Base-by-base conservation (phyloP, 345 rosid species). In the Hevea brasiliensis region DNA sequence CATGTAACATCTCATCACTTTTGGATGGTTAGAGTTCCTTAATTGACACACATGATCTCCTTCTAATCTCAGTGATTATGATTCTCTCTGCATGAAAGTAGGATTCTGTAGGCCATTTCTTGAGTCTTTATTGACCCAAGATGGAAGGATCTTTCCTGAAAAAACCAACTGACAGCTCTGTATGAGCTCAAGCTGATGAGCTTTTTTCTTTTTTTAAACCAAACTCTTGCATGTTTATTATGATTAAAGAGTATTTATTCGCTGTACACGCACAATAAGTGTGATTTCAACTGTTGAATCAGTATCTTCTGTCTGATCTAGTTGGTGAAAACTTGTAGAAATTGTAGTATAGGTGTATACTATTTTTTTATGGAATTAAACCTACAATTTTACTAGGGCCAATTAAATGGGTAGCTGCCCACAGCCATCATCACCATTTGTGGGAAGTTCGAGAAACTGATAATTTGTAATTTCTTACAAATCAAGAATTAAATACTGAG, bases 1-100 rank as follows among this genome's bases (percentile, higher is more conserved):
- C 54, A 60, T 66, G 79, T 65, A 77, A 70, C 41, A 70, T 81
- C 81, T 62, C 78, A 65, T 77, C 73, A 70, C 12, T 21, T 57
- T 64, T 56, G 12, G 26, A 15, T 11, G n/a, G 7, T 26, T 17
- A 2, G 7, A 10, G 37, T 32, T 2, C 37, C 37, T 32, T 32
- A 32, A 32, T 32, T 32, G 37, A 32, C 37, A 32, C 37, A 32
- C 37, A 32, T 32, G 37, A 32, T 32, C 37, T 32, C 37, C 37
- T 32, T 32, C 57, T 40, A 2, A 47, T 17, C 44, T 53, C 29
- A 18, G 11, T 55, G 40, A 29, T 62, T 6, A 29, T 50, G 4
- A 6, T 57, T 64, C 42, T 21, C 42, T 1, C 24, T 56, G 8
- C 42, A 27, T 40, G 27, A 23, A 59, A 47, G 13, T 24, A 13